Base-by-base conservation (phyloP, 148 eudicot genomes). In the Silene conica region DNA sequence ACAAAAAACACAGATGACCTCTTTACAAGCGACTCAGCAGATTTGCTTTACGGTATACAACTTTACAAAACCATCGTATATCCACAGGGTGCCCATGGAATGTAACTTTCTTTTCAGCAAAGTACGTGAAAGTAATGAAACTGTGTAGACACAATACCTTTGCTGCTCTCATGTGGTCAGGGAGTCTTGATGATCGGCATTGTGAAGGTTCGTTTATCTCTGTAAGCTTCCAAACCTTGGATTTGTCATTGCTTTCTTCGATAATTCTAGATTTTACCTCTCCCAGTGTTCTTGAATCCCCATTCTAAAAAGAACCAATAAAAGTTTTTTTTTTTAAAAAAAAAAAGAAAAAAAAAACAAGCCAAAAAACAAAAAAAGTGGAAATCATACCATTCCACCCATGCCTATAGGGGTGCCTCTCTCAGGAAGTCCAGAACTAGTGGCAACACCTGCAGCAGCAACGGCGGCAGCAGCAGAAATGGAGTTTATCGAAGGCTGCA, bases 181-280 rank as follows among this genome's bases (percentile, higher is more conserved):
- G 85, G 73, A 93, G 94, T 76, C 87, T 80, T 69, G 86, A 66
- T 56, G 98, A 86, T 31, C 91, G 92, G 74, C 96, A 93, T 72
- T 87, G 98, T 59, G 98, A 84, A 60, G 89, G 85, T 80, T 93
- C 94, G 64, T 80, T 85, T 65, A 93, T 84, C 80, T 90, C 92
- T 80, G 89, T 71, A 67, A 89, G 86, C 75, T 87, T 93, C 87
- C 91, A 89, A 63, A 86, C 80, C 87, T 87, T 88, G 60, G 95
- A 86, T 80, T 90, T 93, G 87, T 87, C 95, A 74, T 83, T 88
- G 74, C 74, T 67, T 78, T 85, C 91, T 75, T 86, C 90, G 25
- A 82, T 69, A 62, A 83, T 86, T 77, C 90, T 82, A 8, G 89
- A 84, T 81, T 87, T 89, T 66, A 89, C 84, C 74, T 90, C 90